Base-by-base conservation (phyloP, 1,284 basidiomycete genomes). In the Lignosus rhinocerotis region DNA sequence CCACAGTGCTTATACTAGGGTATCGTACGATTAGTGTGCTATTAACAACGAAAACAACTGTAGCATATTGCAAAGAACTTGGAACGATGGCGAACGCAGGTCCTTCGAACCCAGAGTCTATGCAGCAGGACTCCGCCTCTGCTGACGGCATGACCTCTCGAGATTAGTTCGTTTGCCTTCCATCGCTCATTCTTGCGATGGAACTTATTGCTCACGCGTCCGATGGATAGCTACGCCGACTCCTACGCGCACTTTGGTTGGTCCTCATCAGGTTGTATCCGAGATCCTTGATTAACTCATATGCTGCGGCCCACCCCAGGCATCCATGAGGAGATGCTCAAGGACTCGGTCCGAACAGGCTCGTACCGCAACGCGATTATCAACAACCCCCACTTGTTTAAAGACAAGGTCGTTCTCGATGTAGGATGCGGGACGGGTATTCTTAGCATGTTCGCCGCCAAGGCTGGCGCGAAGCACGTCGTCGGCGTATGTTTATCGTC, bases 381-480 rank as follows among this genome's bases (percentile, higher is more conserved):
- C 74, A 92, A 96, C 80, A 99, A 99, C 77, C 81, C 86, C 38
- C 95, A 98, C 74, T 79, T 99, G 36, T 99, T 99, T 88, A 92
- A 94, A 76, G 95, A 87, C 72, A 97, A 96, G 79, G 91, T 89
- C 33, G 97, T 99, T 2, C 84, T 99, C 55, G 97, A 99, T 73
- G 96, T 99, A 65, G 97, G 97, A 44, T 99, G 97, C 72, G 97
- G 97, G 48, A 99, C 97, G 8, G 97, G 97, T 61, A 99, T 99
- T 66, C 81, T 99, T 46, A 96, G 93, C 69, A 98, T 99, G 96
- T 99, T 99, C 70, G 97, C 97, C 51, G 95, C 96, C 55, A 96
- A 93, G 76, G 97, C 97, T 32, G 97, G 97, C 44, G 97, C 97
- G 49, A 90, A 92, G 71, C 94, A 93, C 68, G 97, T 99, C 67